Percentiles rank a stretch among this genome's conserved stretches.
phyloP scores from a whole-genome alignment of 2,329 filamentous ascomycete genomes.

The Pseudogymnoascus sp. region DNA sequence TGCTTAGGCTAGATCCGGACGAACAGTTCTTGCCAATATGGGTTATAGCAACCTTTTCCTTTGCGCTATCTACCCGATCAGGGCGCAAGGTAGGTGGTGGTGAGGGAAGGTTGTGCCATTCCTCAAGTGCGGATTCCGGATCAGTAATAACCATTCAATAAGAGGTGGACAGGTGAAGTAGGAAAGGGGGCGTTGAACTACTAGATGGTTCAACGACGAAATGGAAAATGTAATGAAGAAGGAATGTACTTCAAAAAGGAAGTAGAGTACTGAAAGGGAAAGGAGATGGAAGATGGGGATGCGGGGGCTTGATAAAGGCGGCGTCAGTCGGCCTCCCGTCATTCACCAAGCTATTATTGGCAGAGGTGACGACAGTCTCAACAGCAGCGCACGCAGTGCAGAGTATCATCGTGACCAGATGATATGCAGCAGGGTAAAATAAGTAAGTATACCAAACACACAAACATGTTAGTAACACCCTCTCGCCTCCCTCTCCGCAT shows the following conservation, averaged over 20 bases:
- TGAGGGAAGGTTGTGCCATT: constrained; percentile 11
- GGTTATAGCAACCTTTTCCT: neutral
- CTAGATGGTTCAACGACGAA: neutral
- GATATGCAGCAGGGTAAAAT: neutral
- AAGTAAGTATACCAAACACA: neutral
- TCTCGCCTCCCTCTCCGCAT: neutral
- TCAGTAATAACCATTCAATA: constrained; percentile 11
- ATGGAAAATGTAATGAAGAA: neutral
- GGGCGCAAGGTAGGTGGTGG: constrained; percentile 6
- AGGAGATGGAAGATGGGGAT: neutral
- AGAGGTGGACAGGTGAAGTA: neutral
- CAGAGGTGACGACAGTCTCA: neutral
- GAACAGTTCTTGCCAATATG: neutral
- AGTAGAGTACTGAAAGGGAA: neutral
- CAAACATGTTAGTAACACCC: neutral
- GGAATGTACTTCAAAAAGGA: neutral
- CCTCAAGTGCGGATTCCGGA: constrained; percentile 1
- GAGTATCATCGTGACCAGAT: constrained; percentile 3
- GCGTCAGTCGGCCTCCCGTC: neutral
- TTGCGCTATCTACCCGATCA: constrained; percentile 6
- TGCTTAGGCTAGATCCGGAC: neutral
- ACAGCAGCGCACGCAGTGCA: neutral
- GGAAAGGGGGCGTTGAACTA: neutral
- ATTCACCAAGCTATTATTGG: neutral
- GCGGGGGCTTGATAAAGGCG: neutral